A percentile compares a stretch with the other conserved stretches of the same genome.
phyloP scores from a whole-genome alignment of 202 grass and related monocot genomes.

The Sporobolus alterniflorus region DNA sequence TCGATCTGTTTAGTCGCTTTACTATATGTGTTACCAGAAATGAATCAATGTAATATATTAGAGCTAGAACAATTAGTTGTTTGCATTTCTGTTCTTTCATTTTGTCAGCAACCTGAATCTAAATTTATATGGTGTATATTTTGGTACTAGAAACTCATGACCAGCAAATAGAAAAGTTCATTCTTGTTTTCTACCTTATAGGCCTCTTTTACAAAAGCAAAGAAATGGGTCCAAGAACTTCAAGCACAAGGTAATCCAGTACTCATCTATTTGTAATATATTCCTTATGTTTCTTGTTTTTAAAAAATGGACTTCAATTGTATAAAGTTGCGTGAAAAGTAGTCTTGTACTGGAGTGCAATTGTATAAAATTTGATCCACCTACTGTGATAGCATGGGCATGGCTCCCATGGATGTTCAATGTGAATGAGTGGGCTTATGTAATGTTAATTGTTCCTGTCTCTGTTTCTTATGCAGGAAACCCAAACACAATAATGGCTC shows the following conservation, averaged over 20 bases:
- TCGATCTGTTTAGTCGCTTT: background rate
- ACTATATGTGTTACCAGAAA: background rate
- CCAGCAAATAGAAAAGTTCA: background rate
- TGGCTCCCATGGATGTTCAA: background rate
- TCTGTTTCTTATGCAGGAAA: slow-evolving; percentile 61
- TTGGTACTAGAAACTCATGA: background rate
- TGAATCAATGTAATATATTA: background rate
- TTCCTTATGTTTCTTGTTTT: background rate
- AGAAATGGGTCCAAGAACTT: slow-evolving; percentile 99
- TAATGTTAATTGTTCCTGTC: background rate
- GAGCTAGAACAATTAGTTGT: background rate
- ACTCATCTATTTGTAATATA: background rate
- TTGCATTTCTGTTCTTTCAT: background rate
- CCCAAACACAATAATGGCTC: slow-evolving; percentile 77
- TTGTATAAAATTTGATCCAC: background rate
- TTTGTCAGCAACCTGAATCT: background rate
- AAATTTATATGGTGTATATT: background rate
- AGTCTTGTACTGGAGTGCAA: background rate
- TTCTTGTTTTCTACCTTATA: slow-evolving; percentile 36
- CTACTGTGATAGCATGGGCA: background rate
- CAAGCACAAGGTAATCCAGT: slow-evolving; percentile 80
- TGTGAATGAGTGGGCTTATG: background rate
- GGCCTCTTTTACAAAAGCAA: slow-evolving; percentile 78
- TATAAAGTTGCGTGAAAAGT: background rate
- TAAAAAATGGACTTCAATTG: background rate